A percentile compares a stretch with the other conserved stretches of the same genome.
These are phyloP conservation scores for Clarkia xantiana DNA, from an alignment of 345 rosid species.

Conservation along the genomic window DNA sequence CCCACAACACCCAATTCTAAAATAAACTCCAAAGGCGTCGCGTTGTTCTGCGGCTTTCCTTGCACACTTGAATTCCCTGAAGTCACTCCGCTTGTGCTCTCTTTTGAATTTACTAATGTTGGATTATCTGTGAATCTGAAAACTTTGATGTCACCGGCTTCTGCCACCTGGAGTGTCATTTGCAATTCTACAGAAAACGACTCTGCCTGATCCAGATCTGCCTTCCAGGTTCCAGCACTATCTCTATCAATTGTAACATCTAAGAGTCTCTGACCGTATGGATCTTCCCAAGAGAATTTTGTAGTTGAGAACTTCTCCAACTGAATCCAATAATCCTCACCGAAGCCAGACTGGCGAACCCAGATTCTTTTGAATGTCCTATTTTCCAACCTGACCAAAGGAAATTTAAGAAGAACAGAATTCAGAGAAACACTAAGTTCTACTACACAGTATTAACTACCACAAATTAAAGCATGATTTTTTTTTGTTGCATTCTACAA, in stretches of 20 bases:
- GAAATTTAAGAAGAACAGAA: background rate
- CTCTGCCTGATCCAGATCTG: slow-evolving; percentile 54
- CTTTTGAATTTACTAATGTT: slow-evolving; percentile 18
- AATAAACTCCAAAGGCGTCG: slow-evolving; percentile 56
- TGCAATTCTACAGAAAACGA: slow-evolving; percentile 29
- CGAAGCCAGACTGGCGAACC: slow-evolving; percentile 84
- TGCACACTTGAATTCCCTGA: slow-evolving; percentile 28
- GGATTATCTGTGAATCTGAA: slow-evolving; percentile 43
- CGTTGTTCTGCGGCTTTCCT: slow-evolving; percentile 20
- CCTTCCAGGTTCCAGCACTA: slow-evolving; percentile 26
- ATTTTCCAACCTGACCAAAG: slow-evolving; percentile 68
- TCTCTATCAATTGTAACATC: slow-evolving; percentile 49
- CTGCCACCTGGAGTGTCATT: slow-evolving; percentile 49
- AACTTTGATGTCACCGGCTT: slow-evolving; percentile 58
- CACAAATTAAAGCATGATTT: too few species aligned
- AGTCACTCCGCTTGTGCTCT: slow-evolving; percentile 23
- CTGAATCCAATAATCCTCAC: slow-evolving; percentile 58
- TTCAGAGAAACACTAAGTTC: too few species aligned
- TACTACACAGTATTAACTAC: too few species aligned
- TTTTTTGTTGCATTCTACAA: too few species aligned
- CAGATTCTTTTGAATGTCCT: slow-evolving; percentile 49
- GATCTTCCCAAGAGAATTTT: slow-evolving; percentile 88
- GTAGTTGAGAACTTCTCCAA: slow-evolving; percentile 59
- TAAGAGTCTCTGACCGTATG: slow-evolving; percentile 70
- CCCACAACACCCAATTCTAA: slow-evolving; percentile 87